phyloP scores from a whole-genome alignment of 1,284 basidiomycete genomes.

The Moesziomyces sp. region DNA sequence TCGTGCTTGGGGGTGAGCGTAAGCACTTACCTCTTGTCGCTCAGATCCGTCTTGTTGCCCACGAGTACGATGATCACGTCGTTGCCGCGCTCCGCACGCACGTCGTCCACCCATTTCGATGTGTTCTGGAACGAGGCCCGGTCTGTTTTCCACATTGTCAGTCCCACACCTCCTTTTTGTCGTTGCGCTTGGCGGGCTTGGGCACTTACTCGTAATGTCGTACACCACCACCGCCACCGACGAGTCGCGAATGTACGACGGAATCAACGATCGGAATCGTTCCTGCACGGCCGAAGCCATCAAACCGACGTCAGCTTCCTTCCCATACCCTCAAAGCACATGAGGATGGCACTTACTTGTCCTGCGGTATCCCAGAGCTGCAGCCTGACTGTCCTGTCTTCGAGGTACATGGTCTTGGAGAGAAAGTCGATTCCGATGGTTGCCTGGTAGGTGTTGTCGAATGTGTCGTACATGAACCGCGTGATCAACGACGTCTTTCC shows the following conservation, averaged over 20 bases:
- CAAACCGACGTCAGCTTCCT: constrained; percentile 1
- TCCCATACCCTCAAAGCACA: not conserved
- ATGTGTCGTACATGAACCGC: constrained; percentile 96
- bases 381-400: constrained; percentile 95
- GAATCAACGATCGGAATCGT: constrained; percentile 96
- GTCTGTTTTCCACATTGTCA: constrained; percentile 70
- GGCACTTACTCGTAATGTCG: constrained; percentile 90
- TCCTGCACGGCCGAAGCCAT: constrained; percentile 73
- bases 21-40: constrained; percentile 60
- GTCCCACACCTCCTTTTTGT: not conserved
- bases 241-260: constrained; percentile 98
- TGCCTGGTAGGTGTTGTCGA: constrained; percentile 99
- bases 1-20: not conserved
- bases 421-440: constrained; percentile 99
- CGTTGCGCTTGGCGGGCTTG: not conserved
- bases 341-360: constrained; percentile 74
- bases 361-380: constrained; percentile 97
- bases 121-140: constrained; percentile 97
- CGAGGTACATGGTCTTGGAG: constrained; percentile 99
- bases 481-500: constrained; percentile 91
- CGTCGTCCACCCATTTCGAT: constrained; percentile 99
- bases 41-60: constrained; percentile 94
- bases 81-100: constrained; percentile 93
- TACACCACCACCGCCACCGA: constrained; percentile 98
- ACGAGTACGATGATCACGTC: constrained; percentile 99